These are phyloP conservation scores for Entomophthora muscae DNA, from an alignment of 371 early-diverging fungal genomes.

Conservation along the genomic window DNA sequence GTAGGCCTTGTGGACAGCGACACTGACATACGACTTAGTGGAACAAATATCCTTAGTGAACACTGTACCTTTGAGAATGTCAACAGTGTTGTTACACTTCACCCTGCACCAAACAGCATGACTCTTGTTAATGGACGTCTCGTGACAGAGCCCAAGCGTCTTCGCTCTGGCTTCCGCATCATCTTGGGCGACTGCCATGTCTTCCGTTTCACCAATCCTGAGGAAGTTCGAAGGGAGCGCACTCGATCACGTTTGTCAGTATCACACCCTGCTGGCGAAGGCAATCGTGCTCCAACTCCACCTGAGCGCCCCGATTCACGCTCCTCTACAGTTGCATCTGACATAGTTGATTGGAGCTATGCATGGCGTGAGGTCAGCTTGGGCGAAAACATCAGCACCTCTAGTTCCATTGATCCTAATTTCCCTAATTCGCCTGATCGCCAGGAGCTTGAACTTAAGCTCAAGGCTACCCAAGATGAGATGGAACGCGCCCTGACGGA, in stretches of 20 bases:
- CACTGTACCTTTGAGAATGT: conserved; percentile 65
- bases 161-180: conserved; percentile 61
- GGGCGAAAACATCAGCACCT: conserved; percentile 24
- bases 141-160: conserved; percentile 29
- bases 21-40: conserved; percentile 55
- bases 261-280: conserved; percentile 11
- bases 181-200: conserved; percentile 68
- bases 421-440: conserved; percentile 16
- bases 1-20: conserved; percentile 39
- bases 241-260: conserved; percentile 14
- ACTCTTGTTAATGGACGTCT: conserved; percentile 63
- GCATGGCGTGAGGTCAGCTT: conserved; percentile 48
- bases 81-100: conserved; percentile 36
- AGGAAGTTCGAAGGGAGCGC: conserved; percentile 56
- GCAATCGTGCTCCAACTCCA: conserved; percentile 7
- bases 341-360: conserved; percentile 58
- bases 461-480: conserved; percentile 25
- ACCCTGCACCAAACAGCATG: conserved; percentile 33
- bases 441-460: conserved; percentile 17
- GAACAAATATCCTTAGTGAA: conserved; percentile 39
- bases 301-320: conserved; percentile 29
- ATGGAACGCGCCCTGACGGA: conserved; percentile 24
- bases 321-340: conserved; percentile 25
- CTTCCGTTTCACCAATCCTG: conserved; percentile 75
- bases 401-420: conserved; percentile 12